phyloP scores from a whole-genome alignment of 2,329 filamentous ascomycete species.

The Aspergillus sp. region DNA sequence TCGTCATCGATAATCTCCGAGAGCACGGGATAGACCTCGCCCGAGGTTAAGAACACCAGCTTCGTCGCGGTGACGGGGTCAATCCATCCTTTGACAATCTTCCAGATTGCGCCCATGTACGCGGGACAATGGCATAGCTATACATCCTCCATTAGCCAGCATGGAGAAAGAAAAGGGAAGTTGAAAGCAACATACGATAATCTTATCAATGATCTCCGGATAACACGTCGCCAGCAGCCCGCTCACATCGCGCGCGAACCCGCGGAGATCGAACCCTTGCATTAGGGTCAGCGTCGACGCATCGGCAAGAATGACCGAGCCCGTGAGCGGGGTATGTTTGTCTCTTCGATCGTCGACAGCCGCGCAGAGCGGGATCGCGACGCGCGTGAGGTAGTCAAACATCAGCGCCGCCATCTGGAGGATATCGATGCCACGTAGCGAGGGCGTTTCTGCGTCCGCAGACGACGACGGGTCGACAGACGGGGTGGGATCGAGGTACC shows the following conservation, averaged over 20 bases:
- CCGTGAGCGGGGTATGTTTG: constrained; percentile 8
- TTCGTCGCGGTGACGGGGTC: constrained; percentile 25
- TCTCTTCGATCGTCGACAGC: constrained; percentile 12
- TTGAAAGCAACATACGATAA: constrained; percentile 13
- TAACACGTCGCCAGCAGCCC: constrained; percentile 26
- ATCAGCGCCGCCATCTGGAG: constrained; percentile 17
- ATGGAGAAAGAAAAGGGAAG: neutral
- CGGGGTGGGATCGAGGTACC: neutral
- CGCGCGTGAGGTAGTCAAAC: constrained; percentile 18
- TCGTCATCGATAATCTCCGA: constrained; percentile 14
- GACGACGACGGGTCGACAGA: neutral
- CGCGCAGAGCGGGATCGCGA: constrained; percentile 23
- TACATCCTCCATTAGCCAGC: constrained; percentile 1
- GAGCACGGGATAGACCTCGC: constrained; percentile 15
- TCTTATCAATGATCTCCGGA: constrained; percentile 22
- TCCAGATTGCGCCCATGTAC: constrained; percentile 23
- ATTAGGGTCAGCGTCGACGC: constrained; percentile 15
- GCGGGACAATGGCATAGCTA: constrained; percentile 25
- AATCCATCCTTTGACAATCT: constrained; percentile 21
- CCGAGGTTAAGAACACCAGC: constrained; percentile 15
- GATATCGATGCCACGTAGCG: constrained; percentile 13
- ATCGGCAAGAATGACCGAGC: constrained; percentile 21
- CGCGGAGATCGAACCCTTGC: constrained; percentile 21
- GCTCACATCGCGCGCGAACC: constrained; percentile 20
- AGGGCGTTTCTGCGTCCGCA: no score